phyloP scores from a whole-genome alignment of 2,329 filamentous ascomycete genomes.

The Penicillium sp. region DNA sequence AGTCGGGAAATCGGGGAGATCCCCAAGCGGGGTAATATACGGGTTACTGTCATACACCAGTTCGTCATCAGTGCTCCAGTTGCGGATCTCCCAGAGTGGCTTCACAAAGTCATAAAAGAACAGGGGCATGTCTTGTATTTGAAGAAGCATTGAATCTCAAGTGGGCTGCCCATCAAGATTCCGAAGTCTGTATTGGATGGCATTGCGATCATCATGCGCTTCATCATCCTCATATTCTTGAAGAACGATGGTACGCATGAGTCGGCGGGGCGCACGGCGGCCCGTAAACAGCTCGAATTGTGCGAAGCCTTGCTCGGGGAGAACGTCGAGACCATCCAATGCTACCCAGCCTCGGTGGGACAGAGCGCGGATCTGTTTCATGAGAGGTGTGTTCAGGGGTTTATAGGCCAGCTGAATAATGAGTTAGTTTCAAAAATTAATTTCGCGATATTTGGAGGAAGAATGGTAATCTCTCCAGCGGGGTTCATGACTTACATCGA shows the following conservation, averaged over 20 bases:
- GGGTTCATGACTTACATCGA: constrained; percentile 39
- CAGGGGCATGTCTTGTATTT: neutral
- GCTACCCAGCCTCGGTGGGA: constrained; percentile 46
- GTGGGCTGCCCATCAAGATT: constrained; percentile 39
- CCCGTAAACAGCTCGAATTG: constrained; percentile 47
- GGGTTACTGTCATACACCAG: neutral
- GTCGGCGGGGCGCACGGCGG: constrained; percentile 42
- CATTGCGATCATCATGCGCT: constrained; percentile 36
- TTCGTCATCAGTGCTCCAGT: neutral
- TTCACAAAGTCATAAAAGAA: neutral
- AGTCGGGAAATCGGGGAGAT: neutral
- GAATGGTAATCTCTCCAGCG: neutral
- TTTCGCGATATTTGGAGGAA: neutral
- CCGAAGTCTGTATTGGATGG: constrained; percentile 36
- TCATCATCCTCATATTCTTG: constrained; percentile 42
- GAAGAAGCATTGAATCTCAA: constrained; percentile 18
- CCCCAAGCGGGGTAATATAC: neutral
- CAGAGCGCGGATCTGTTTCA: constrained; percentile 42
- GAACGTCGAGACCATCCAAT: constrained; percentile 45
- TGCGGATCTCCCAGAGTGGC: constrained; percentile 1
- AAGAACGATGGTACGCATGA: constrained; percentile 44
- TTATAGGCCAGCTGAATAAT: constrained; percentile 43
- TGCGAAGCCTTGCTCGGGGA: constrained; percentile 47
- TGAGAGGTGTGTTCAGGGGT: constrained; percentile 43
- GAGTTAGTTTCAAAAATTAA: constrained; percentile 1